These are phyloP conservation scores for Acer yangbiense DNA, from an alignment of 345 rosid species.

Conservation along the genomic window DNA sequence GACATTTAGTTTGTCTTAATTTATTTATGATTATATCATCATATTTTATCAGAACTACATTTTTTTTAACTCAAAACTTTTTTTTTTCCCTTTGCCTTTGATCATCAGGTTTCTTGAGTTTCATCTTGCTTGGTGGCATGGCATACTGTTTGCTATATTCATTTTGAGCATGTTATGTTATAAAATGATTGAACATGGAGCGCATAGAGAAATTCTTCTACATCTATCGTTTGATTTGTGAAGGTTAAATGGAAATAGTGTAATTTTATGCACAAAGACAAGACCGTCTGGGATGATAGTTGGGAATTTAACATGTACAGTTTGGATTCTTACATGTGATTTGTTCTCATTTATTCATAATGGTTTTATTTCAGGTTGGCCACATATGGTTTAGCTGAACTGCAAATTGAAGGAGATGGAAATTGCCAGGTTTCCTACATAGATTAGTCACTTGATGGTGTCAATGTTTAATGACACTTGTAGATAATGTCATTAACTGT, in stretches of 20 bases:
- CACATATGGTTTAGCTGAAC: conserved; percentile 79
- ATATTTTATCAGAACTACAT: neutral
- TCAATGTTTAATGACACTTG: no score
- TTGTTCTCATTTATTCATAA: conserved; percentile 12
- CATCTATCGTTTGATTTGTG: neutral
- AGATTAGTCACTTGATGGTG: conserved; percentile 5
- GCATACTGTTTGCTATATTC: no score
- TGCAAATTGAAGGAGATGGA: conserved; percentile 93
- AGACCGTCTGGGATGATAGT: neutral
- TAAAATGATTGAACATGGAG: conserved; percentile 1
- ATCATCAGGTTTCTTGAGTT: neutral
- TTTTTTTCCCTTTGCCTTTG: neutral
- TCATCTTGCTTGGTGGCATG: neutral
- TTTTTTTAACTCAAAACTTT: neutral
- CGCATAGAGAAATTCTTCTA: neutral
- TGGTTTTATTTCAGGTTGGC: conserved; percentile 52
- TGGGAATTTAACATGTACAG: conserved; percentile 1
- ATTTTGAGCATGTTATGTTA: conserved; percentile 3
- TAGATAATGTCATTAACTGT: no score
- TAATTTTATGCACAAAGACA: neutral
- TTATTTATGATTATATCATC: no score
- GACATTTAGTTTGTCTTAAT: neutral
- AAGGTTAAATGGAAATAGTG: neutral
- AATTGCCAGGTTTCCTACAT: conserved; percentile 75
- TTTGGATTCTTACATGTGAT: neutral